Evolutionary conservation across 208 protist species (phyloP).

Genomic region (Acanthamoeba lenticulata): DNA sequence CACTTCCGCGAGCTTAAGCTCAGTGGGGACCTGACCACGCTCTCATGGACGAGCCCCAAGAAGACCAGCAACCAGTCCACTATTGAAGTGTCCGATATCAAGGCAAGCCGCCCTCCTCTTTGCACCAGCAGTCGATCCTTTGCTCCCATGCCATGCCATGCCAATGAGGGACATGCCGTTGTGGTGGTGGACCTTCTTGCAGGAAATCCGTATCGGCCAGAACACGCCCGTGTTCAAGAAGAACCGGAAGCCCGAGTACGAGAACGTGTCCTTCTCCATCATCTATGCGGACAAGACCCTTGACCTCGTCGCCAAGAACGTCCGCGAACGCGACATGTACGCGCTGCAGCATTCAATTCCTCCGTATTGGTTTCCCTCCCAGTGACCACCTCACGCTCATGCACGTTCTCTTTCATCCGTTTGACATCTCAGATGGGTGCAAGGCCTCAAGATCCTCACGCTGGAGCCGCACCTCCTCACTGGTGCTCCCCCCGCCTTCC

Average conservation of each 20-base stretch:
- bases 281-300: constrained; percentile 45
- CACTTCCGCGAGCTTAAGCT: constrained; percentile 19
- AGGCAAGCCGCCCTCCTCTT: not conserved
- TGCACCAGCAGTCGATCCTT: not conserved
- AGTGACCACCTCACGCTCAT: not conserved
- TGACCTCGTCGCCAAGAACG: not conserved
- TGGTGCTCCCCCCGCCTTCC: not conserved
- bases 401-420: not conserved
- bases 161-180: not conserved
- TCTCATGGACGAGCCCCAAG: constrained; percentile 49
- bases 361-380: no score
- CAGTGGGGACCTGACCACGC: not conserved
- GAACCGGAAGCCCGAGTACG: constrained; percentile 32
- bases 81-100: not conserved
- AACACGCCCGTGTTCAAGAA: constrained; percentile 25
- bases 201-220: constrained; percentile 21
- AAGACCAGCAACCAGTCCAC: constrained; percentile 27
- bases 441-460: constrained; percentile 9
- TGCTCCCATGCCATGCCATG: not conserved
- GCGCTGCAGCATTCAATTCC: no score
- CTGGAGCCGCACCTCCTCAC: not conserved
- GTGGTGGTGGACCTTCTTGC: not conserved
- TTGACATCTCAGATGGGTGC: not conserved
- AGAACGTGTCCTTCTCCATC: constrained; percentile 43
- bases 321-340: constrained; percentile 44